Evolutionary conservation across 768 basidiomycete species (phyloP).

Genomic region (Hygrophorus russula): DNA sequence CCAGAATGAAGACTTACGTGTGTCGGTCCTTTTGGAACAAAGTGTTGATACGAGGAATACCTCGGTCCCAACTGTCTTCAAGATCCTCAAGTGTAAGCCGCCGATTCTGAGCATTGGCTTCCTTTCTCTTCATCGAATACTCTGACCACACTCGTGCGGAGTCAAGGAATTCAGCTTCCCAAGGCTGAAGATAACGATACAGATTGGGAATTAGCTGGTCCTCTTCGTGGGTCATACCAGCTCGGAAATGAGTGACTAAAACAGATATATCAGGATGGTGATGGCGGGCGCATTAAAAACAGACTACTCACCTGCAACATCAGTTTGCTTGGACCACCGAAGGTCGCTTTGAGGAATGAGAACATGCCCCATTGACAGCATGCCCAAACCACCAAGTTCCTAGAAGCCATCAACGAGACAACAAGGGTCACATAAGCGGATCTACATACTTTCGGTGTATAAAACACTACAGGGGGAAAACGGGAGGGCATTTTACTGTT

Average conservation of each 20-base stretch:
- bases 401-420: slow-evolving; percentile 13
- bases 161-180: slow-evolving; percentile 97
- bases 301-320: slow-evolving; percentile 59
- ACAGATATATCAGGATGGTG: slow-evolving; percentile 1
- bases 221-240: slow-evolving; percentile 95
- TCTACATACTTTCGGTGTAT: slow-evolving; percentile 70
- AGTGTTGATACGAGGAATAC: slow-evolving; percentile 97
- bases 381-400: slow-evolving; percentile 96
- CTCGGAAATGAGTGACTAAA: slow-evolving; percentile 93
- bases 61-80: slow-evolving; percentile 97
- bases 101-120: slow-evolving; percentile 98
- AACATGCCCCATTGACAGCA: slow-evolving; percentile 99
- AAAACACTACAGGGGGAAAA: slow-evolving; percentile 95
- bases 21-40: slow-evolving; percentile 98
- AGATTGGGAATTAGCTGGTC: slow-evolving; percentile 94
- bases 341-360: slow-evolving; percentile 97
- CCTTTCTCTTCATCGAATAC: slow-evolving; percentile 98
- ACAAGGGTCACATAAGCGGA: background rate
- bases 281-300: background rate
- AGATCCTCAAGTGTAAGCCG: slow-evolving; percentile 94
- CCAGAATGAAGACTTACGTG: slow-evolving; percentile 38
- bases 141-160: slow-evolving; percentile 99
- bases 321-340: slow-evolving; percentile 97
- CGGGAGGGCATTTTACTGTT: slow-evolving; percentile 99
- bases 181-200: slow-evolving; percentile 93